Evolutionary conservation across 352 stramenopile genomes (phyloP).

Genomic region (Albugo candida): DNA sequence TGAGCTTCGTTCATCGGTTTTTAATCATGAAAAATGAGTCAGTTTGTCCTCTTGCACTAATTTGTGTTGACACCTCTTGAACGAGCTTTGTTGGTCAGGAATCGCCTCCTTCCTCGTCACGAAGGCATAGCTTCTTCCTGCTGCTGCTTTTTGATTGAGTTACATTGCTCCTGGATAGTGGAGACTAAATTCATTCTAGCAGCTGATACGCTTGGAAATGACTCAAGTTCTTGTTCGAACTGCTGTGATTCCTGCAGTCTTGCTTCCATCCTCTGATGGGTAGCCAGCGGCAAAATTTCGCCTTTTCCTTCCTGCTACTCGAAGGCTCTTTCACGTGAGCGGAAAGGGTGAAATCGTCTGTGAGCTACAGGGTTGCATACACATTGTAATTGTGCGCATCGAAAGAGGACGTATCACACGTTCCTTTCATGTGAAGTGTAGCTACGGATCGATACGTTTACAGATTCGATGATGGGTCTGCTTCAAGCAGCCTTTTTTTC

Average conservation of each 20-base stretch:
- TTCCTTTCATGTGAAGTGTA: no score
- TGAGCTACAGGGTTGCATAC: no score
- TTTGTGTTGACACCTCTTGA: constrained; percentile 30
- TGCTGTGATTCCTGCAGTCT: constrained; percentile 30
- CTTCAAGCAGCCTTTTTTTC: no score
- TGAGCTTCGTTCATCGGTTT: constrained; percentile 32
- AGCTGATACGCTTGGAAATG: constrained; percentile 10
- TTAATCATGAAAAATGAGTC: constrained; percentile 20
- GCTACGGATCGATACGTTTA: no score
- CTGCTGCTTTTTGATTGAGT: neutral
- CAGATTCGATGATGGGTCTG: no score
- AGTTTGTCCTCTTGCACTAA: constrained; percentile 50
- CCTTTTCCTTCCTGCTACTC: neutral
- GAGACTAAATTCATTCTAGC: neutral
- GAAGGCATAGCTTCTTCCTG: neutral
- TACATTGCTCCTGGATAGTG: neutral
- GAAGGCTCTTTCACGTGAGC: no score
- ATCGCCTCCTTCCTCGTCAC: neutral
- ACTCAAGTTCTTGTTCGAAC: constrained; percentile 47
- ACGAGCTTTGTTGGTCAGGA: constrained; percentile 1
- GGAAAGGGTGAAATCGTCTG: no score
- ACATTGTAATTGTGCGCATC: no score
- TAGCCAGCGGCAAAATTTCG: constrained; percentile 16
- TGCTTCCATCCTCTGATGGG: constrained; percentile 37
- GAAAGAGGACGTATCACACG: no score